Conservation (phyloP, 352 stramenopile species). For the Pythium oligandrum region DNA sequence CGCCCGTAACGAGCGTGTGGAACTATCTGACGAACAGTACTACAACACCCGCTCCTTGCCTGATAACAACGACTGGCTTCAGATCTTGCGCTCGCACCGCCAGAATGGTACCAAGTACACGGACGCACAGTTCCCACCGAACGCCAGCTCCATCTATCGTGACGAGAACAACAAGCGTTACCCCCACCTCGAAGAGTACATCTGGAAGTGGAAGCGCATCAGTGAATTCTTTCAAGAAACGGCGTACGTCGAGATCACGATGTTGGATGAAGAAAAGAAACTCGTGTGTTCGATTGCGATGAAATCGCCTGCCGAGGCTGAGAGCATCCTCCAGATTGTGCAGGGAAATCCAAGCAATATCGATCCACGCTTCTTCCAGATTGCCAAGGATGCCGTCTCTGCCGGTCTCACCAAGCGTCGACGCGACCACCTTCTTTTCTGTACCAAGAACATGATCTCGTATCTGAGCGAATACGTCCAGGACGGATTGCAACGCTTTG, state of each 20-base stretch:
- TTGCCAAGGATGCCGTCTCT: conserved; percentile 61
- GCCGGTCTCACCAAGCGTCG: conserved; percentile 59
- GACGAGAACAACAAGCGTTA: conserved; percentile 62
- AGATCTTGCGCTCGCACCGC: conserved; percentile 68
- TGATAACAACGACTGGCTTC: conserved; percentile 67
- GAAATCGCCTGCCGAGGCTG: conserved; percentile 68
- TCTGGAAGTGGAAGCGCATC: conserved; percentile 84
- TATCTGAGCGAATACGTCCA: conserved; percentile 83
- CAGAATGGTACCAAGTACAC: conserved; percentile 73
- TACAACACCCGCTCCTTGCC: conserved; percentile 64
- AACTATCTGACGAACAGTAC: conserved; percentile 55
- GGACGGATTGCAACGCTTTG: conserved; percentile 71
- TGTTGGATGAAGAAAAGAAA: conserved; percentile 79
- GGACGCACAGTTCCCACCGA: conserved; percentile 75
- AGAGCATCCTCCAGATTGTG: conserved; percentile 68
- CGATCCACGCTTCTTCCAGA: conserved; percentile 59
- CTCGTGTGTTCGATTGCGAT: conserved; percentile 82
- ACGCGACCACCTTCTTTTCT: conserved; percentile 67
- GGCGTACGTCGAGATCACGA: conserved; percentile 80
- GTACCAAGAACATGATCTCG: conserved; percentile 84
- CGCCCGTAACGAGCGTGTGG: conserved; percentile 54
- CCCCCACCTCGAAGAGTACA: conserved; percentile 65
- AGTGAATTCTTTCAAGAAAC: conserved; percentile 84
- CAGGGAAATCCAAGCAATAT: conserved; percentile 34
- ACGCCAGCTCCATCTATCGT: conserved; percentile 61